These are phyloP conservation scores for Plasmodium fragile DNA, from an alignment of 169 alveolate genomes.

Conservation along the genomic window DNA sequence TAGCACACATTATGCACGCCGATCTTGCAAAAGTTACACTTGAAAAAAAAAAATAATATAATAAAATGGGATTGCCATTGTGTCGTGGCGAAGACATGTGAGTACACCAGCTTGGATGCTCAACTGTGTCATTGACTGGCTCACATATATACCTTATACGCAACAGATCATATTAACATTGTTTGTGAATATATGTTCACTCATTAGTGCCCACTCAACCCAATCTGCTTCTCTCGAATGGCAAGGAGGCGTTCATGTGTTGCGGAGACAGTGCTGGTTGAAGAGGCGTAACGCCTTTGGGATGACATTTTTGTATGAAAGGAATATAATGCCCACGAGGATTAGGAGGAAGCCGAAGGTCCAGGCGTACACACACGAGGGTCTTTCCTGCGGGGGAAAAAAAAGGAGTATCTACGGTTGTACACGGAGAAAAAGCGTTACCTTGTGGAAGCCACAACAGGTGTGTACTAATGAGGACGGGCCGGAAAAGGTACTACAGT, in stretches of 20 bases:
- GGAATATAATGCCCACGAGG: constrained; percentile 21
- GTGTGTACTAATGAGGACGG: neutral
- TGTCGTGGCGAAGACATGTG: neutral
- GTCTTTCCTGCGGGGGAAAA: constrained; percentile 28
- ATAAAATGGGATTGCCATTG: neutral
- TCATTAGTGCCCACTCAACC: neutral
- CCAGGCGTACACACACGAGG: constrained; percentile 20
- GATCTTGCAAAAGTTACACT: neutral
- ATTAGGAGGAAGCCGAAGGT: constrained; percentile 19
- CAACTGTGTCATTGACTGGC: neutral
- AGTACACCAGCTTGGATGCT: neutral
- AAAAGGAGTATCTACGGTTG: neutral
- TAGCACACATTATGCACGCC: neutral
- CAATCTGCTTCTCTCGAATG: neutral
- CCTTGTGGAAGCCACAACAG: neutral
- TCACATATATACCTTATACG: neutral
- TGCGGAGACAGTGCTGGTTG: neutral
- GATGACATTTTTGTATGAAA: constrained; percentile 34
- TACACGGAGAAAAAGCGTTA: neutral
- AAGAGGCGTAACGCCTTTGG: neutral
- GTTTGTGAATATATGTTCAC: neutral
- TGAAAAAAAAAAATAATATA: neutral
- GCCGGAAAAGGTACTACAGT: neutral
- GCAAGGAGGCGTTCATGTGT: neutral
- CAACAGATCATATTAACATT: neutral